Conservation (phyloP, 495 filamentous ascomycete genomes). For the Neurospora sp. region DNA sequence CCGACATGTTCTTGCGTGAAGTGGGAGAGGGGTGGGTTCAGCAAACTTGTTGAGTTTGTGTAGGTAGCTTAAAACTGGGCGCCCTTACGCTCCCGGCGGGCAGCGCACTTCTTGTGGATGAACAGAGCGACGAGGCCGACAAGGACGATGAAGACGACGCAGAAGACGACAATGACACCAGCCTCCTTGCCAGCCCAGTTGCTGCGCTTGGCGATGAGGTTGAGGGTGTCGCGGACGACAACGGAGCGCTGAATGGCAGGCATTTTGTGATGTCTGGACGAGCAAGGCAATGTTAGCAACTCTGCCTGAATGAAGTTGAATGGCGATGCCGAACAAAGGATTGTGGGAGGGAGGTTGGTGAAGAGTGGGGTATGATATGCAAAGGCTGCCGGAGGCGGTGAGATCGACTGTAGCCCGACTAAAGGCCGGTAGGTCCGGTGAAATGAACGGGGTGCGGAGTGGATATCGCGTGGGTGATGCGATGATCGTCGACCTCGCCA, state of each 20-base stretch:
- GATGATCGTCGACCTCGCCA: background rate
- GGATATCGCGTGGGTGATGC: background rate
- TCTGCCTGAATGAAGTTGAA: background rate
- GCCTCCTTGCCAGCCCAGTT: slow-evolving; percentile 42
- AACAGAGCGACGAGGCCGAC: slow-evolving; percentile 35
- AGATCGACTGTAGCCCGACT: background rate
- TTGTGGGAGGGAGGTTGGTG: background rate
- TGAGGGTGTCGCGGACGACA: slow-evolving; percentile 36
- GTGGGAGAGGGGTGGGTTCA: background rate
- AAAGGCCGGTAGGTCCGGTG: background rate
- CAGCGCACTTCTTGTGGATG: slow-evolving; percentile 33
- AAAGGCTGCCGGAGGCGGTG: background rate
- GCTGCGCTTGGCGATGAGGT: slow-evolving; percentile 38
- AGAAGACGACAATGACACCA: slow-evolving; percentile 51
- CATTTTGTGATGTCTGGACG: slow-evolving; percentile 24
- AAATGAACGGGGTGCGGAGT: background rate
- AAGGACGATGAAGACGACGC: slow-evolving; percentile 44
- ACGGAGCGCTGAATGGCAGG: slow-evolving; percentile 36
- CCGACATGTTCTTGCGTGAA: background rate
- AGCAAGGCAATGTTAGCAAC: slow-evolving; percentile 5
- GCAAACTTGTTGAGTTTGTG: background rate
- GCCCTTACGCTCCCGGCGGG: slow-evolving; percentile 27
- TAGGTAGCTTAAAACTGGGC: slow-evolving; percentile 3
- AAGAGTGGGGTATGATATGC: background rate
- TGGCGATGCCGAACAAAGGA: background rate